These are phyloP conservation scores for Candolleomyces efflorescens DNA, from an alignment of 768 basidiomycete species.

Conservation along the genomic window DNA sequence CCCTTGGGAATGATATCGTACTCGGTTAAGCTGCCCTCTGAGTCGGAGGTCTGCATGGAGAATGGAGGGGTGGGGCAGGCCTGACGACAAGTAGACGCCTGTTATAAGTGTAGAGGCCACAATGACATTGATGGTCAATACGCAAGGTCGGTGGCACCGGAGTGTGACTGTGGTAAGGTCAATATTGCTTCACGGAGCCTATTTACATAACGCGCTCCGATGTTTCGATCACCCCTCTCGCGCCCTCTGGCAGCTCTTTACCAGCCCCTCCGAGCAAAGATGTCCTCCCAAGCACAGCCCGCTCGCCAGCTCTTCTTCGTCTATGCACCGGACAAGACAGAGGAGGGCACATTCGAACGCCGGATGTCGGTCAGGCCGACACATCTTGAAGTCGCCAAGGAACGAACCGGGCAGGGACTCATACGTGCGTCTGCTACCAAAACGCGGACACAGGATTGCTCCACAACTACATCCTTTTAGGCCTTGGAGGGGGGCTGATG, in stretches of 20 bases:
- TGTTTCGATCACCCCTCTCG: conserved; percentile 2
- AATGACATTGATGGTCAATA: too few relatives aligned
- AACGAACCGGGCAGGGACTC: conserved; percentile 36
- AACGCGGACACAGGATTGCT: not conserved
- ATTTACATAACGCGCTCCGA: not conserved
- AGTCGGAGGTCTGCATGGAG: not conserved
- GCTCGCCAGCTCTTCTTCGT: conserved; percentile 37
- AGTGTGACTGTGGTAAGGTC: too few relatives aligned
- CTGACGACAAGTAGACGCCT: too few relatives aligned
- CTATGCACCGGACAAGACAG: conserved; percentile 64
- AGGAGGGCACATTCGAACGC: conserved; percentile 51
- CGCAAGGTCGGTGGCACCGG: too few relatives aligned
- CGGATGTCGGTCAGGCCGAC: conserved; percentile 50
- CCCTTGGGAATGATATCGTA: not conserved
- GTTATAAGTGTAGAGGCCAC: too few relatives aligned
- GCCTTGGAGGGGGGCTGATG: conserved; percentile 53
- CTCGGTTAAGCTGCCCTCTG: not conserved
- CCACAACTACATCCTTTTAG: conserved; percentile 24
- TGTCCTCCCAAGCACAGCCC: conserved; percentile 13
- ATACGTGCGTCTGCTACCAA: conserved; percentile 39
- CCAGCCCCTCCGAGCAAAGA: not conserved
- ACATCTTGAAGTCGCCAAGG: conserved; percentile 47
- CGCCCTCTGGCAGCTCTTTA: not conserved
- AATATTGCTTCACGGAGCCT: too few relatives aligned
- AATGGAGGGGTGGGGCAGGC: not conserved